These are phyloP conservation scores for Nemania serpens DNA, from an alignment of 2,329 filamentous ascomycete species.

Conservation along the genomic window DNA sequence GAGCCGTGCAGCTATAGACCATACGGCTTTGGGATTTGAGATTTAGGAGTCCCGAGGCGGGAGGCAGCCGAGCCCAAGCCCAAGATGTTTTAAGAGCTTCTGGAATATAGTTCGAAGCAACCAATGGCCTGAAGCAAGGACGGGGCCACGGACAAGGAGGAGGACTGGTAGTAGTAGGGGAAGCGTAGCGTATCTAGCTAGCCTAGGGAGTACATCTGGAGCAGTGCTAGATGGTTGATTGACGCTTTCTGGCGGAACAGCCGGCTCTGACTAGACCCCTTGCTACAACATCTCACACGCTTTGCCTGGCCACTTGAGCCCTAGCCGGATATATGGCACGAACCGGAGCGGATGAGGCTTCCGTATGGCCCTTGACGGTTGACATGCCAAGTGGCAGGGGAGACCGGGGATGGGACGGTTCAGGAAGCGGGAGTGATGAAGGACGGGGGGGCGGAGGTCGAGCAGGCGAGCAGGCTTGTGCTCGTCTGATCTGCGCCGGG, in stretches of 20 bases:
- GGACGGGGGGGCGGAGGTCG: slow-evolving; percentile 13
- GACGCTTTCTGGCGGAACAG: slow-evolving; percentile 15
- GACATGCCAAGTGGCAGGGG: slow-evolving; percentile 1
- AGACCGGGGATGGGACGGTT: background rate
- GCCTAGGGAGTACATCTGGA: no score
- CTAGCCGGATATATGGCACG: slow-evolving; percentile 16
- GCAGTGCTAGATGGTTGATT: background rate
- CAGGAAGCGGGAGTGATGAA: slow-evolving; percentile 10
- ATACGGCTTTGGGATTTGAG: slow-evolving; percentile 7
- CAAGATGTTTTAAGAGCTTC: slow-evolving; percentile 21
- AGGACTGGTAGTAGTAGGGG: background rate
- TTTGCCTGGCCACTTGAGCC: slow-evolving; percentile 23
- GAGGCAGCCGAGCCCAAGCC: slow-evolving; percentile 21
- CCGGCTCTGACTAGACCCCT: slow-evolving; percentile 27
- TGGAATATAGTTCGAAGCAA: slow-evolving; percentile 25
- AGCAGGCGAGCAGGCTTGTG: slow-evolving; percentile 9
- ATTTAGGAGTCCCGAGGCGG: slow-evolving; percentile 14
- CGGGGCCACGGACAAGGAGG: background rate
- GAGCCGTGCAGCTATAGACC: slow-evolving; percentile 23
- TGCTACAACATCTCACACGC: slow-evolving; percentile 33
- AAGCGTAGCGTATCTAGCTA: background rate
- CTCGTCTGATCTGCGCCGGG: slow-evolving; percentile 37
- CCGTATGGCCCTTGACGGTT: slow-evolving; percentile 3
- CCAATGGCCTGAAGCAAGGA: slow-evolving; percentile 13
- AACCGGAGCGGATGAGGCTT: slow-evolving; percentile 14